phyloP scores from a whole-genome alignment of 345 rosid species.

The Brassica nigra region DNA sequence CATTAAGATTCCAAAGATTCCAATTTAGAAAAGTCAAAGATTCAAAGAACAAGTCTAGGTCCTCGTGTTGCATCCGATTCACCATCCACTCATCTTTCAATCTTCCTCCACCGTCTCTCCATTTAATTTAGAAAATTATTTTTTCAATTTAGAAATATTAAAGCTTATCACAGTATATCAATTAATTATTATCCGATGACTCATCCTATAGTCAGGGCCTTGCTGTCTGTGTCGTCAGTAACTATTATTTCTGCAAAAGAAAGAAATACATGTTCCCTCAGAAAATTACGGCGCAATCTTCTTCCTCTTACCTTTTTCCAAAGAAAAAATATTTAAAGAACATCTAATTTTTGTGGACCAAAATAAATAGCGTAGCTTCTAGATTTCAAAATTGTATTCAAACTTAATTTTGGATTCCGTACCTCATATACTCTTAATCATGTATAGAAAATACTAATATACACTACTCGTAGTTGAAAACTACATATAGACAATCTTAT shows the following conservation, averaged over 20 bases:
- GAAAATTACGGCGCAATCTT: slow-evolving; percentile 35
- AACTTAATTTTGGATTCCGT: slow-evolving; percentile 12
- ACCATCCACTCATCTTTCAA: slow-evolving; percentile 39
- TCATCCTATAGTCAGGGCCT: slow-evolving; percentile 31
- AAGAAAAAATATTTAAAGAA: background rate
- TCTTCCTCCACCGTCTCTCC: slow-evolving; percentile 33
- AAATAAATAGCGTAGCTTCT: slow-evolving; percentile 18
- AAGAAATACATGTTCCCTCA: background rate
- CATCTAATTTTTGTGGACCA: slow-evolving; percentile 32
- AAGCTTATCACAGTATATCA: slow-evolving; percentile 4
- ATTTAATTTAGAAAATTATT: background rate
- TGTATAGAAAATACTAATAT: background rate
- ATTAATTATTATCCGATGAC: slow-evolving; percentile 38
- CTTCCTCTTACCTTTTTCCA: background rate
- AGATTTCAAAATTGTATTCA: background rate
- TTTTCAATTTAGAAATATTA: background rate
- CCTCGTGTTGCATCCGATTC: slow-evolving; percentile 33
- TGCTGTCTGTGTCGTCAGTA: slow-evolving; percentile 38
- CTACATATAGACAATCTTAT: background rate
- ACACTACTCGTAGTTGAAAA: background rate
- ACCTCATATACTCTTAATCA: background rate
- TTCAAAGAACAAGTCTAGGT: slow-evolving; percentile 30
- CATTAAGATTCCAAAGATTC: slow-evolving; percentile 34
- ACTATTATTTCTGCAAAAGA: background rate
- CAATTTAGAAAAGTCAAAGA: slow-evolving; percentile 41